Percentiles rank a stretch among this genome's conserved stretches.
phyloP scores from a whole-genome alignment of 1,139 yeast genomes.

The Geotrichum restrictum region DNA sequence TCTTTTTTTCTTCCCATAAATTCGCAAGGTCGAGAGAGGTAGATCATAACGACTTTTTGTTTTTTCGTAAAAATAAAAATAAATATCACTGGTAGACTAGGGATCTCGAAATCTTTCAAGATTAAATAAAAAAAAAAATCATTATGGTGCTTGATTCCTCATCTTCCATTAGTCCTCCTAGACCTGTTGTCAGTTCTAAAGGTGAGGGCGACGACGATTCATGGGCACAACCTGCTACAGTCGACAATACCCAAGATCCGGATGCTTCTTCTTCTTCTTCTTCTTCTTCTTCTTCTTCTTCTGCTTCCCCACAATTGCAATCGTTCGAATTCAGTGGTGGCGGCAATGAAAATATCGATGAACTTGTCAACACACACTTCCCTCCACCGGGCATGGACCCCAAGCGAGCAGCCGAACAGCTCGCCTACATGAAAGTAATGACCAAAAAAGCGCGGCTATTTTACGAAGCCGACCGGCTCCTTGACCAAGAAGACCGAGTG shows the following conservation, averaged over 20 bases:
- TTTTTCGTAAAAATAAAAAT: too few relatives aligned
- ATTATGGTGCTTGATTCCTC: conserved; percentile 5
- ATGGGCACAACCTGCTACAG: background rate
- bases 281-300: too few relatives aligned
- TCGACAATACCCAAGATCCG: background rate
- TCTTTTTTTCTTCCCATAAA: too few relatives aligned
- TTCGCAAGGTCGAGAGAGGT: too few relatives aligned
- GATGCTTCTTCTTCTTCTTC: background rate
- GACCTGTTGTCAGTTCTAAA: too few relatives aligned
- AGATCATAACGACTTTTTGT: too few relatives aligned
- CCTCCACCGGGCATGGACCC: conserved; percentile 4
- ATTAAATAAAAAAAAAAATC: too few relatives aligned
- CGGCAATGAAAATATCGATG: background rate
- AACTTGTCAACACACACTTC: conserved; percentile 7
- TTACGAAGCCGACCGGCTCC: conserved; percentile 14
- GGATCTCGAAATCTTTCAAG: too few relatives aligned
- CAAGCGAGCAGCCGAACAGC: conserved; percentile 4
- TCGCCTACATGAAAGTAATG: conserved; percentile 8
- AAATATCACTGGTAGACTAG: too few relatives aligned
- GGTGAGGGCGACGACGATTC: background rate
- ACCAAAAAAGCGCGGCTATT: conserved; percentile 13
- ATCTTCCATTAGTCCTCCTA: background rate
- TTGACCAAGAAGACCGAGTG: conserved; percentile 16
- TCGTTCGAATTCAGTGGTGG: background rate
- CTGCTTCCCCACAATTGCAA: too few relatives aligned